phyloP scores from a whole-genome alignment of 768 basidiomycete species.

The Hypsizygus marmoreus region DNA sequence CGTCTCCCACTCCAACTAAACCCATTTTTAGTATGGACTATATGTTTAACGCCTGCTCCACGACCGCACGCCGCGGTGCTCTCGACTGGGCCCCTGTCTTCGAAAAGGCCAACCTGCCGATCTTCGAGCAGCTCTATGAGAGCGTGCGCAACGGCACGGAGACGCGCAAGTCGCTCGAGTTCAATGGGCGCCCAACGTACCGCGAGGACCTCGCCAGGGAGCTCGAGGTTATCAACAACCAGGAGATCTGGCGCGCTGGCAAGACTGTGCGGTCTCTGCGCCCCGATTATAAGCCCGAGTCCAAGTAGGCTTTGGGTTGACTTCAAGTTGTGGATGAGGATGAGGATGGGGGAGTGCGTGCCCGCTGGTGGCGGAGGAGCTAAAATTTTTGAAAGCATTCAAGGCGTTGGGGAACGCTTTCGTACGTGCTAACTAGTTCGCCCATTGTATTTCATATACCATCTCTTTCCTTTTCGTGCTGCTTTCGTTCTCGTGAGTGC shows the following conservation, averaged over 20 bases:
- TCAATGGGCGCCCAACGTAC: conserved; percentile 91
- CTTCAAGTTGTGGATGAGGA: background rate
- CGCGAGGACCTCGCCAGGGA: conserved; percentile 91
- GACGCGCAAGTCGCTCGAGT: conserved; percentile 95
- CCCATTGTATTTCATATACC: conserved; percentile 15
- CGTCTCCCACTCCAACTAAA: background rate
- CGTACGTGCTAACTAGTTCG: background rate
- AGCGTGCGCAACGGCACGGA: conserved; percentile 95
- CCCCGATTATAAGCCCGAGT: conserved; percentile 79
- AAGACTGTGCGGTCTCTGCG: conserved; percentile 90
- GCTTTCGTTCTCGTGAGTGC: too few species aligned
- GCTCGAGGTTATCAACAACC: conserved; percentile 92
- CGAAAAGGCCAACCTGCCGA: conserved; percentile 90
- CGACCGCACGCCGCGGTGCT: conserved; percentile 97
- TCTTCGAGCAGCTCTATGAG: conserved; percentile 95
- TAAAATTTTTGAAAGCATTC: background rate
- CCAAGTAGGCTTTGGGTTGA: too few species aligned
- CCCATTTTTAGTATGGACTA: conserved; percentile 80
- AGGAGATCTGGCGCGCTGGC: conserved; percentile 98
- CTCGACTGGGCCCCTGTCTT: conserved; percentile 99
- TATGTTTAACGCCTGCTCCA: conserved; percentile 99
- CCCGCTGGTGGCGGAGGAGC: background rate
- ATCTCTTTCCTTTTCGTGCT: too few species aligned
- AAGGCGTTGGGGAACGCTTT: background rate
- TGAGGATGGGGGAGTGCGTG: background rate